Conservation (phyloP, 768 basidiomycete genomes). For the Candolleomyces efflorescens region DNA sequence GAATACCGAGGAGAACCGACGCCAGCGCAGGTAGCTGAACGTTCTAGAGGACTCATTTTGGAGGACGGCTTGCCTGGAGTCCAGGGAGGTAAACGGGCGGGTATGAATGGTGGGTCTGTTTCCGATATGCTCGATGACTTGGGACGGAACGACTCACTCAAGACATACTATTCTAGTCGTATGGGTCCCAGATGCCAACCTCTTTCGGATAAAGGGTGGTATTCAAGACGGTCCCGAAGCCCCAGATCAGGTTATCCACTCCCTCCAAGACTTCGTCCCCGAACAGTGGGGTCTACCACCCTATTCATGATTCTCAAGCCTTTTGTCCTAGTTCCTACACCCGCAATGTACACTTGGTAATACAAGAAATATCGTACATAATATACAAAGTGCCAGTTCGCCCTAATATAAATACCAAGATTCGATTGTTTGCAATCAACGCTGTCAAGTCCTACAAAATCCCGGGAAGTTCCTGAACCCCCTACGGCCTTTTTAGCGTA, state of each 20-base stretch:
- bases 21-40: slow-evolving; percentile 38
- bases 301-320: slow-evolving; percentile 26
- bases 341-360: no score
- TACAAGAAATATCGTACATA: background rate
- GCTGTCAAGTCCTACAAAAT: background rate
- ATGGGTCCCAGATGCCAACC: slow-evolving; percentile 79
- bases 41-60: slow-evolving; percentile 69
- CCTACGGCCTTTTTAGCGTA: no score
- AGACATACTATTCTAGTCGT: slow-evolving; percentile 44
- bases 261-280: slow-evolving; percentile 72
- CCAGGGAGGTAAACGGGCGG: slow-evolving; percentile 77
- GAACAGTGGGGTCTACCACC: slow-evolving; percentile 82
- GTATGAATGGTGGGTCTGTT: slow-evolving; percentile 69
- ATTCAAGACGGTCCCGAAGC: slow-evolving; percentile 42
- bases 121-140: background rate
- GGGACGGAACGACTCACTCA: background rate
- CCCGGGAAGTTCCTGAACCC: no score
- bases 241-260: slow-evolving; percentile 56
- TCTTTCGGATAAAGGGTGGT: slow-evolving; percentile 41
- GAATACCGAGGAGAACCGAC: slow-evolving; percentile 29
- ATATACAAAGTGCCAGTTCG: no score
- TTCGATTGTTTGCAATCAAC: background rate
- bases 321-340: background rate
- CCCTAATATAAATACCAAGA: no score
- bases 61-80: slow-evolving; percentile 79